phyloP scores from a whole-genome alignment of 1,284 basidiomycete species.

The Anthracocystis panici-leucophaei region DNA sequence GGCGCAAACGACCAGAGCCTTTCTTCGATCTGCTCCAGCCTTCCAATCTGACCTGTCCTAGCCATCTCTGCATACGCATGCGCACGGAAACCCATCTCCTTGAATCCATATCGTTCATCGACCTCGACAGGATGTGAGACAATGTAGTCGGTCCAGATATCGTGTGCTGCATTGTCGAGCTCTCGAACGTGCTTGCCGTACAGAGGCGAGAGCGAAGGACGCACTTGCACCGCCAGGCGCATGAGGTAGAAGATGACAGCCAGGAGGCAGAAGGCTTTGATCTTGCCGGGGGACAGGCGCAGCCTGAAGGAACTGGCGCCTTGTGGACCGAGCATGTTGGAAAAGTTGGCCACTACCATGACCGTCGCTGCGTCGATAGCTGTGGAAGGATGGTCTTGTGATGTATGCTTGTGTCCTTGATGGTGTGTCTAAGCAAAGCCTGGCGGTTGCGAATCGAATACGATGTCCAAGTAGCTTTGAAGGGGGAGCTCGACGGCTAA shows the following conservation, averaged over 20 bases:
- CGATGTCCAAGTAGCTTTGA: not conserved
- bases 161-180: conserved; percentile 34
- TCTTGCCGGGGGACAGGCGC: conserved; percentile 8
- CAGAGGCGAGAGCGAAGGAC: conserved; percentile 41
- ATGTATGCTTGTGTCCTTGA: not conserved
- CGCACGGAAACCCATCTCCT: conserved; percentile 49
- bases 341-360: conserved; percentile 23
- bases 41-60: conserved; percentile 23
- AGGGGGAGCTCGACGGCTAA: not conserved
- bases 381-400: not conserved
- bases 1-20: conserved; percentile 36
- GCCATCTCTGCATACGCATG: conserved; percentile 42
- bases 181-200: conserved; percentile 26
- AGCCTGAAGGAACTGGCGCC: conserved; percentile 8
- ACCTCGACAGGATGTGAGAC: conserved; percentile 39
- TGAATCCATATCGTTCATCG: conserved; percentile 42
- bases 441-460: not conserved
- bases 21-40: conserved; percentile 35
- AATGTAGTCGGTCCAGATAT: conserved; percentile 46
- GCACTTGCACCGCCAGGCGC: conserved; percentile 15
- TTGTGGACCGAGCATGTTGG: conserved; percentile 6
- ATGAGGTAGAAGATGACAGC: conserved; percentile 19
- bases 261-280: conserved; percentile 25
- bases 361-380: not conserved
- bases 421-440: not conserved